phyloP scores from a whole-genome alignment of 805 yeast species.

The Maudiozyma bulderi region DNA sequence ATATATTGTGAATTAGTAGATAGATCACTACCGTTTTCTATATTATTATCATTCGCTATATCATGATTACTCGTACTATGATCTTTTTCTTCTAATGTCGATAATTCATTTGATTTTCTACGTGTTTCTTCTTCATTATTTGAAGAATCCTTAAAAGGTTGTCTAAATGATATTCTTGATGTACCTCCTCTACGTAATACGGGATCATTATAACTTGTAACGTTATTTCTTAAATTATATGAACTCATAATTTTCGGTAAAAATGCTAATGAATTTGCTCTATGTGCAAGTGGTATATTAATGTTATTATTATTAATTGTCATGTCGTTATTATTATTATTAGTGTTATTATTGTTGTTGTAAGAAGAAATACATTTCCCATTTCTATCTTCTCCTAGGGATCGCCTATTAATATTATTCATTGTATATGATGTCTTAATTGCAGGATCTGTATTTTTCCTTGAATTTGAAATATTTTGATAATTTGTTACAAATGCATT shows the following conservation, averaged over 20 bases:
- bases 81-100: not conserved
- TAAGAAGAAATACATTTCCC: not conserved
- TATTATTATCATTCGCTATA: not conserved
- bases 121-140: not conserved
- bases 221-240: not conserved
- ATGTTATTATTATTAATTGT: not conserved
- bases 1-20: constrained; percentile 8
- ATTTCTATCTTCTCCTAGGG: not conserved
- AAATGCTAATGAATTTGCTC: constrained; percentile 16
- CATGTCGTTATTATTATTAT: not conserved
- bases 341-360: not conserved
- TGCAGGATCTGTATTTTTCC: constrained; percentile 2
- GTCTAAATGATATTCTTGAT: constrained; percentile 2
- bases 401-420: not conserved
- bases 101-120: not conserved
- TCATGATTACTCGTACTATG: not conserved
- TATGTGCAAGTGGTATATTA: constrained; percentile 5
- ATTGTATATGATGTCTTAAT: not conserved
- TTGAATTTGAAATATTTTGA: not conserved
- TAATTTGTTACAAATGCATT: constrained; percentile 23
- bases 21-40: not conserved
- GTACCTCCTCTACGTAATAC: not conserved
- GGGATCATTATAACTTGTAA: not conserved
- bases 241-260: constrained; percentile 9
- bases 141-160: not conserved